Conservation (phyloP, 306 rosid species). For the Casuarina cunninghamiana region DNA sequence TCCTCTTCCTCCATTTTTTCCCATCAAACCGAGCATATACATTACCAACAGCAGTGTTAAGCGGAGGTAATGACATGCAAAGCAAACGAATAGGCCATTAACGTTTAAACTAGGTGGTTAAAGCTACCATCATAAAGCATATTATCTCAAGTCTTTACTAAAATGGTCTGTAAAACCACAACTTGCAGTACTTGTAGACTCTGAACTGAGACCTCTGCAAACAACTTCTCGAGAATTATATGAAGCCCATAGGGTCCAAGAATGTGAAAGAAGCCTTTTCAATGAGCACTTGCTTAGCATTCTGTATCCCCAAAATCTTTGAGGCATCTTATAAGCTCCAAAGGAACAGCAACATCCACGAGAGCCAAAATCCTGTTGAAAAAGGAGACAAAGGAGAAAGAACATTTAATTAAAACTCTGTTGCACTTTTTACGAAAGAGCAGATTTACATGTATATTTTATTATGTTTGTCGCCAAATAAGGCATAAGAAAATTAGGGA, state of each 20-base stretch:
- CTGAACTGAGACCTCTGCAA: neutral
- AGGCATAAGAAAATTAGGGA: neutral
- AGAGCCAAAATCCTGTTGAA: slow-evolving; percentile 17
- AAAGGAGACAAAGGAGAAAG: neutral
- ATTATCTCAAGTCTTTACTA: neutral
- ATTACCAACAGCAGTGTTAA: neutral
- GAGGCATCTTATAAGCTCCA: slow-evolving; percentile 9
- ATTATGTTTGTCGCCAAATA: neutral
- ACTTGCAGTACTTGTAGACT: neutral
- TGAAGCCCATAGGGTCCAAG: neutral
- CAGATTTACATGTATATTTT: neutral
- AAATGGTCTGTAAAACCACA: neutral
- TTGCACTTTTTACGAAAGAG: neutral
- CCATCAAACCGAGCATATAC: neutral
- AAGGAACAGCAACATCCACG: neutral
- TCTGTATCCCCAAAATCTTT: slow-evolving; percentile 9
- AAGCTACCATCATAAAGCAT: neutral
- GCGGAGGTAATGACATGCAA: neutral
- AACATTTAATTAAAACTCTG: neutral
- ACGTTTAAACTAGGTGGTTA: neutral
- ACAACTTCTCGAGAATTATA: slow-evolving; percentile 3
- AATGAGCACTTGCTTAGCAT: slow-evolving; percentile 7
- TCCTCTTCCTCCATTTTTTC: neutral
- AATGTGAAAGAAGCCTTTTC: neutral
- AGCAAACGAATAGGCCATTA: neutral